Base-by-base conservation (phyloP, 345 rosid genomes). In the Firmiana major region DNA sequence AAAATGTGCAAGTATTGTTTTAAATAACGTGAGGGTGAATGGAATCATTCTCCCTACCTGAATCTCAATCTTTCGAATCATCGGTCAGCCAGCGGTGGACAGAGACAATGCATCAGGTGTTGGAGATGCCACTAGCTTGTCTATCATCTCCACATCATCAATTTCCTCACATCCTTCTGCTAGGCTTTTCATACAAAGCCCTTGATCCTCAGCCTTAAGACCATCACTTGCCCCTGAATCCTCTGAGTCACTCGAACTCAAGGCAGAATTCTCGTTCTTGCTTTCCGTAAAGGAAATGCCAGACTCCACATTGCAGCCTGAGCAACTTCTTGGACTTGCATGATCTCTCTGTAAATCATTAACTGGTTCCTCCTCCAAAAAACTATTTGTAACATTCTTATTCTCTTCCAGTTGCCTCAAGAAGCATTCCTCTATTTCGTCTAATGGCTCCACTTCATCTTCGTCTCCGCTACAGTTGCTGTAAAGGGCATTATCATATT, bases 381-480 rank as follows among this genome's bases (percentile, higher is more conserved):
- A 43, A 60, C 79, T 62, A 46, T 78, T 49, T 38, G 63, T 48
- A 45, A 40, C 78, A 42, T 75, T 74, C 76, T 76, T 75, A 1
- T 75, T 67, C 45, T 54, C 81, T 57, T 83, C 86, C 76, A 89
- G 82, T 74, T 81, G 89, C 81, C 80, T 90, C 85, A 88, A 79
- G 89, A 96, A 92, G 85, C 88, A 82, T 62, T 89, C 87, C 86
- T 92, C 98, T 53, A 91, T 82, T 36, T 90, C 90, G 73, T 85
- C 72, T 58, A 86, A 69, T 77, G 97, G 89, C 79, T 85, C 90
- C 22, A 63, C 78, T 38, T 88, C 97, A 59, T 53, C 87, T 58
- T 79, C 92, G 36, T 83, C 89, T 65, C 79, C 85, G 12, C 84
- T 81, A 7, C 75, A 79, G 73, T 73, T 80, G 62, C 81, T 80